Percentiles rank a stretch among this genome's conserved stretches.
phyloP scores from a whole-genome alignment of 495 filamentous ascomycete species.

The Penicillium paradoxum region DNA sequence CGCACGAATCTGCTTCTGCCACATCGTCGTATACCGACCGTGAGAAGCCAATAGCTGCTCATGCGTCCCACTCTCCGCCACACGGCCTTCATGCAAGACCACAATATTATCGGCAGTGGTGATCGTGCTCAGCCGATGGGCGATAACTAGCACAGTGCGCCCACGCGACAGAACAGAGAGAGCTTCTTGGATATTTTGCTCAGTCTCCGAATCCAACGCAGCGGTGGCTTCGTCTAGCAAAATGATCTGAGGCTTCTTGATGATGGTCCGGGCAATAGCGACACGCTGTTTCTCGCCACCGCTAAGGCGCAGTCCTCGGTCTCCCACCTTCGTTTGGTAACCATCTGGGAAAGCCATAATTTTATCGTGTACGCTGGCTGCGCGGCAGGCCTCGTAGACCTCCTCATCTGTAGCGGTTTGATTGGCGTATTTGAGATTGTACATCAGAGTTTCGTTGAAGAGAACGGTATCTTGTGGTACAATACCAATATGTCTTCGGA shows the following conservation, averaged over 20 bases:
- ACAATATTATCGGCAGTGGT: slow-evolving; percentile 20
- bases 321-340: slow-evolving; percentile 76
- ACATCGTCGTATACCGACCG: slow-evolving; percentile 73
- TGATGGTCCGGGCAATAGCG: slow-evolving; percentile 79
- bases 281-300: slow-evolving; percentile 86
- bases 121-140: slow-evolving; percentile 77
- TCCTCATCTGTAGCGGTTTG: slow-evolving; percentile 69
- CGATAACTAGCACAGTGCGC: slow-evolving; percentile 65
- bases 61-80: neutral
- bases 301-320: slow-evolving; percentile 77
- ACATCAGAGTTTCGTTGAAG: slow-evolving; percentile 84
- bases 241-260: slow-evolving; percentile 82
- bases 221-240: slow-evolving; percentile 55
- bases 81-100: neutral
- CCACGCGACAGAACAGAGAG: slow-evolving; percentile 61
- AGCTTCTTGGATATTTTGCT: slow-evolving; percentile 77
- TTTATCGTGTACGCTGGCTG: slow-evolving; percentile 78
- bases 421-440: slow-evolving; percentile 82
- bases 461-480: slow-evolving; percentile 82
- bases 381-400: slow-evolving; percentile 66
- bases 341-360: slow-evolving; percentile 78
- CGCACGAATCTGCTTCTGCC: slow-evolving; percentile 61
- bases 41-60: slow-evolving; percentile 48
- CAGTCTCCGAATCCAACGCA: slow-evolving; percentile 47
- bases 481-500: slow-evolving; percentile 73